phyloP scores from a whole-genome alignment of 768 basidiomycete genomes.

The Strobilomyces echinocephalus region DNA sequence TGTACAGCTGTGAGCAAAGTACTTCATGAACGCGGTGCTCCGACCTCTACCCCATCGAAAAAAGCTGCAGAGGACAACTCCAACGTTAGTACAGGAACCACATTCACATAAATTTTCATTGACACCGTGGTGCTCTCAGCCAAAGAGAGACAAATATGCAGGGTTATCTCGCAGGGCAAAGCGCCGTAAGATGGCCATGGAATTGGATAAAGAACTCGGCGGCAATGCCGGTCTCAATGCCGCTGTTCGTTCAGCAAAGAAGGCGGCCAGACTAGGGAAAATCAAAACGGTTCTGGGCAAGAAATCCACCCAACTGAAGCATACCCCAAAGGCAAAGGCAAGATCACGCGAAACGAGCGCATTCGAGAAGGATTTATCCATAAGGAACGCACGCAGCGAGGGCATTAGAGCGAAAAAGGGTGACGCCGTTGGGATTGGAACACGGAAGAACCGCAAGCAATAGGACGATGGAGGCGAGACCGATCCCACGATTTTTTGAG shows the following conservation, averaged over 20 bases:
- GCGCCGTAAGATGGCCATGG: constrained; percentile 79
- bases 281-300: constrained; percentile 55
- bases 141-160: constrained; percentile 70
- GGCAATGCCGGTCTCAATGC: constrained; percentile 55
- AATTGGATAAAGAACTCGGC: constrained; percentile 66
- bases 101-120: background rate
- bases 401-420: constrained; percentile 63
- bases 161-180: constrained; percentile 87
- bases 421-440: constrained; percentile 50
- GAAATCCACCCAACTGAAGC: constrained; percentile 30
- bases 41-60: constrained; percentile 35
- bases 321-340: constrained; percentile 29
- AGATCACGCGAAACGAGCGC: constrained; percentile 32
- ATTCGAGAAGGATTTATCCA: constrained; percentile 61
- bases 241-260: constrained; percentile 86
- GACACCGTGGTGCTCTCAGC: constrained; percentile 36
- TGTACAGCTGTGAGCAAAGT: constrained; percentile 67
- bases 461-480: constrained; percentile 3
- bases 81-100: constrained; percentile 35
- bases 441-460: constrained; percentile 41
- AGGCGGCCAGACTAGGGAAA: constrained; percentile 64
- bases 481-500: background rate
- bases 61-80: constrained; percentile 31
- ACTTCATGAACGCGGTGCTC: constrained; percentile 60
- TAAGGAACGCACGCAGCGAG: constrained; percentile 41